Evolutionary conservation across 2,329 filamentous ascomycete species (phyloP).

Genomic region (Leptographium radiaticola): DNA sequence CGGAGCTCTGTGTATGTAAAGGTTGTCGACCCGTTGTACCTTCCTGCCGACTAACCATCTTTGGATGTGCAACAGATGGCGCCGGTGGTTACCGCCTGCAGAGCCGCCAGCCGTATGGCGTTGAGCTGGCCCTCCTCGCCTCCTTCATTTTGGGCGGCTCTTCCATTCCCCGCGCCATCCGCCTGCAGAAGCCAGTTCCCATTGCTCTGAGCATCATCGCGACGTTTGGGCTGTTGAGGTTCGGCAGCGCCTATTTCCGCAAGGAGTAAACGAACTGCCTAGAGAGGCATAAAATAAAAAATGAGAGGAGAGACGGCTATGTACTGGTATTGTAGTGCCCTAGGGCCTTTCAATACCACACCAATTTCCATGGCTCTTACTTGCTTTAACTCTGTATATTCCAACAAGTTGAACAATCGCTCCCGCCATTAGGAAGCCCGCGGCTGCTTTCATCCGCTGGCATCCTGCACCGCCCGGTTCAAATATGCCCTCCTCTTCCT

Average conservation of each 20-base stretch:
- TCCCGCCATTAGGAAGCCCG: background rate
- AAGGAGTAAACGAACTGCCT: slow-evolving; percentile 17
- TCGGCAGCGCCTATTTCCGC: slow-evolving; percentile 54
- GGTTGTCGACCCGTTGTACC: background rate
- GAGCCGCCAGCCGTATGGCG: slow-evolving; percentile 61
- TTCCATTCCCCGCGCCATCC: slow-evolving; percentile 76
- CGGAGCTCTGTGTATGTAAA: slow-evolving; percentile 45
- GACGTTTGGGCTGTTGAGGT: slow-evolving; percentile 63
- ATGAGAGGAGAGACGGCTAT: background rate
- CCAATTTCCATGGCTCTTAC: background rate
- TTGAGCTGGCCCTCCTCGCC: slow-evolving; percentile 81
- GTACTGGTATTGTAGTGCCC: background rate
- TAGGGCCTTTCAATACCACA: background rate
- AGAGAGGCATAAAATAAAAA: background rate
- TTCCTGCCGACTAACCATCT: background rate
- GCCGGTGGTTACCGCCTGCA: slow-evolving; percentile 73
- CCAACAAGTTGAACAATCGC: background rate
- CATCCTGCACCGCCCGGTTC: background rate
- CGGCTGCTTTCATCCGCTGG: background rate
- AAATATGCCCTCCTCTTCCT: background rate
- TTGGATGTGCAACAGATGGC: slow-evolving; percentile 38
- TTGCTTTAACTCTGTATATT: no score
- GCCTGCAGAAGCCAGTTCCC: slow-evolving; percentile 72
- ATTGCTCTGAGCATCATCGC: slow-evolving; percentile 67
- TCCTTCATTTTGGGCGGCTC: slow-evolving; percentile 74